phyloP scores from a whole-genome alignment of 108 stramenopile genomes.

The Phaeodactylum tricornutum region DNA sequence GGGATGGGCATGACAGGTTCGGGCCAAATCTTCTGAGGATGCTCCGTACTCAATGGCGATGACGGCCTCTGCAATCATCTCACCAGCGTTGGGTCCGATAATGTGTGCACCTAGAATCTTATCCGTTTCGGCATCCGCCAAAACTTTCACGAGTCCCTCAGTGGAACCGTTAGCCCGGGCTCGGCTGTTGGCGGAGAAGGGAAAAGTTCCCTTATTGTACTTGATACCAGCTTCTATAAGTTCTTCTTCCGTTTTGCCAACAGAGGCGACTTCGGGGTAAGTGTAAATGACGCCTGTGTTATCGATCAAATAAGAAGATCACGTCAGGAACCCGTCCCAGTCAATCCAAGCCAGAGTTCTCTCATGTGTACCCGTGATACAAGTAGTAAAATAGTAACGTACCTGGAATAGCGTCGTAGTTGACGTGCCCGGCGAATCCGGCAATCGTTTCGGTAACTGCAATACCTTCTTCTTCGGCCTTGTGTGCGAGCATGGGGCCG shows the following conservation, averaged over 20 bases:
- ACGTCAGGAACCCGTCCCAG: background rate
- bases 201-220: conserved; percentile 94
- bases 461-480: conserved; percentile 99
- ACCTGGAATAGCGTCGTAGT: conserved; percentile 98
- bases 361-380: no score
- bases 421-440: conserved; percentile 97
- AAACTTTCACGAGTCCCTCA: conserved; percentile 97
- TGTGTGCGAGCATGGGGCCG: conserved; percentile 99
- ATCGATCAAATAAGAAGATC: background rate
- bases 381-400: conserved; percentile 1
- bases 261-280: conserved; percentile 97
- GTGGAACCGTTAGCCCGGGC: conserved; percentile 91
- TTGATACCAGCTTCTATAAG: conserved; percentile 89
- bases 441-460: conserved; percentile 96
- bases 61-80: conserved; percentile 99
- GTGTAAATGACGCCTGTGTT: conserved; percentile 95
- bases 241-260: conserved; percentile 99
- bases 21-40: conserved; percentile 97
- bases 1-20: conserved; percentile 99
- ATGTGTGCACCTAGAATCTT: conserved; percentile 96
- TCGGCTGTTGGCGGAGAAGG: conserved; percentile 91
- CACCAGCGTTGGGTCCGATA: conserved; percentile 99
- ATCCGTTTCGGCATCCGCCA: conserved; percentile 95
- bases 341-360: no score
- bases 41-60: conserved; percentile 99